phyloP scores from a whole-genome alignment of 805 yeast species.

The Cyberlindnera maritima region DNA sequence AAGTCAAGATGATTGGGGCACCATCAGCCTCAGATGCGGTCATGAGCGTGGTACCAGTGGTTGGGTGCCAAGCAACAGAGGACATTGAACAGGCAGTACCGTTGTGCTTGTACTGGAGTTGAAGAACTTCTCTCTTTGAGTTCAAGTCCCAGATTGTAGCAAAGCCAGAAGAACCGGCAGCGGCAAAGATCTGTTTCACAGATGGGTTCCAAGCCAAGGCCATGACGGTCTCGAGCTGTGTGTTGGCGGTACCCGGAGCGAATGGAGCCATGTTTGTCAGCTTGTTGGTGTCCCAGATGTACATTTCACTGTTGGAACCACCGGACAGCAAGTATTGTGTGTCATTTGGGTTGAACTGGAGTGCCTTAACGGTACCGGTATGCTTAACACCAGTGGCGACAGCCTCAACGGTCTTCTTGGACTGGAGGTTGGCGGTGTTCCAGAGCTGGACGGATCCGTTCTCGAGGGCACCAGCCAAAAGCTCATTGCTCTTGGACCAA shows the following conservation, averaged over 20 bases:
- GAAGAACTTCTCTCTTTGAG: constrained; percentile 83
- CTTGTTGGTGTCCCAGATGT: constrained; percentile 82
- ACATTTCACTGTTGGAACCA: constrained; percentile 85
- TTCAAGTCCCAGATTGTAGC: constrained; percentile 94
- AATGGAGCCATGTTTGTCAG: constrained; percentile 46
- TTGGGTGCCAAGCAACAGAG: constrained; percentile 93
- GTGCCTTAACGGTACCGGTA: constrained; percentile 64
- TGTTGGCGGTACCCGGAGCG: constrained; percentile 74
- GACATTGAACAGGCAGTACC: constrained; percentile 66
- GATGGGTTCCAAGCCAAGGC: constrained; percentile 87
- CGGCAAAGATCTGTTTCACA: constrained; percentile 83
- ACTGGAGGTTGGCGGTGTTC: constrained; percentile 54
- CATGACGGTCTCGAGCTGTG: constrained; percentile 77
- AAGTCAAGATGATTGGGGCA: constrained; percentile 75
- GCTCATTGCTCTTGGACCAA: constrained; percentile 69
- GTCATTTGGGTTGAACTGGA: constrained; percentile 77
- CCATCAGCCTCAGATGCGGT: constrained; percentile 85
- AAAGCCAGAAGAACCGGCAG: constrained; percentile 81
- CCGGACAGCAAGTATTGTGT: constrained; percentile 76
- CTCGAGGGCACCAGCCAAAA: constrained; percentile 88
- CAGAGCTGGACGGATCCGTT: constrained; percentile 77
- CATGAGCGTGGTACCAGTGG: constrained; percentile 76
- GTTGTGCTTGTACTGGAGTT: constrained; percentile 64
- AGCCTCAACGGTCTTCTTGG: constrained; percentile 43
- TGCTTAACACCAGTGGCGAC: constrained; percentile 58